Evolutionary conservation across 192 early-diverging fungal genomes (phyloP), one percentile per base, ranked within the genome.

Genomic region (Irineochytrium annulatum): DNA sequence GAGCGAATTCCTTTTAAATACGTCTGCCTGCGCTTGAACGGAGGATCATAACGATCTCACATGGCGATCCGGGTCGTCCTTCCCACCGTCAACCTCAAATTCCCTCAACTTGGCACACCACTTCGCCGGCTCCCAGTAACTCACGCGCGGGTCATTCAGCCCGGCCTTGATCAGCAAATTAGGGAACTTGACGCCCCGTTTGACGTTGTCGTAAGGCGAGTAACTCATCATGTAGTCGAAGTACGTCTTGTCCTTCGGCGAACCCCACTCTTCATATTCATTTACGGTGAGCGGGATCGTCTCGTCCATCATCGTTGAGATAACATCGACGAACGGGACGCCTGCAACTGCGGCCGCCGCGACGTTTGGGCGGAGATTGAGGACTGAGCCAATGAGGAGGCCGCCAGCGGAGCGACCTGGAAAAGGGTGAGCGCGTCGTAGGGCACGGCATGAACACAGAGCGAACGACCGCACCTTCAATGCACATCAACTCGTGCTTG

Each of bases 71-170:
- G 34, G 5, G 44, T 63, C 66, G 17, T 43, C 33, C 43, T 43
- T 37, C 3, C 43, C 35, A 3, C 34, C 30, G 34, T 68, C 44
- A 11, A 68, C 29, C 11, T 20, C 28, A 48, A 29, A n/a, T n/a
- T 41, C n/a, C 20, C 56, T 58, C 27, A n/a, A 53, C 17, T 92
- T 81, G 19, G 95, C 91, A 26, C 94, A 86, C 79, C 86, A 95
- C 62, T 98, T 98, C 17, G 88, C 73, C 0, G 92, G 89, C 58
- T 98, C 92, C 77, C 89, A 93, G 52, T 86, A 88, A 27, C 77
- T 72, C 1, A 98, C 93, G 1, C 95, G 78, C 44, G 89, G 90
- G 67, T 98, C 95, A 48, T 85, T 86, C 49, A 93, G 76, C 2
- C 92, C 95, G 34, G 85, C 91, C 57, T 76, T 70, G 43, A 76